Conservation (phyloP, 345 rosid genomes). For the Luvunga scandens region DNA sequence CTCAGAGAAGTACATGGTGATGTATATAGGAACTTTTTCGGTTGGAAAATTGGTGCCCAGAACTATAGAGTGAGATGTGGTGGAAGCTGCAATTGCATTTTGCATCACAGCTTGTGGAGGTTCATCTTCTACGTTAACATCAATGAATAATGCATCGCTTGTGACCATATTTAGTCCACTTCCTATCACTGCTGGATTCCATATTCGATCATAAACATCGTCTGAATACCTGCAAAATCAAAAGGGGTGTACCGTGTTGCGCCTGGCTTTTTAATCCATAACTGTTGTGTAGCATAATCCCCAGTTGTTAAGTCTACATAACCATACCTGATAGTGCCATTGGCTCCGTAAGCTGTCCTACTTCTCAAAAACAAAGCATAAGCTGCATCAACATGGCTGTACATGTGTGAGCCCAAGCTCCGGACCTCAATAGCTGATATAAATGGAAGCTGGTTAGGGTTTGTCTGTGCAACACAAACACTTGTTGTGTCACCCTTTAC, state of each 20-base stretch:
- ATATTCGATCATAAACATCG: conserved; percentile 40
- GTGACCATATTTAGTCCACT: conserved; percentile 13
- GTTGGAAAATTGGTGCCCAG: conserved; percentile 22
- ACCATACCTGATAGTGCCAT: conserved; percentile 22
- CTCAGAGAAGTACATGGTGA: conserved; percentile 49
- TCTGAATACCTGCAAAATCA: conserved; percentile 11
- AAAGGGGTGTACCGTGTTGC: background rate
- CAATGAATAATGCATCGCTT: conserved; percentile 9
- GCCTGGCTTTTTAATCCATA: too few relatives aligned
- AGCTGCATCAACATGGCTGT: conserved; percentile 14
- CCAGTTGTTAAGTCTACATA: too few relatives aligned
- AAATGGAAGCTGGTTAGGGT: conserved; percentile 33
- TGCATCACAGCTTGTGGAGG: conserved; percentile 36
- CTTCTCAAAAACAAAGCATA: conserved; percentile 28
- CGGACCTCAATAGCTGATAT: conserved; percentile 41
- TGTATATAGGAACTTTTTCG: conserved; percentile 13
- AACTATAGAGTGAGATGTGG: conserved; percentile 5
- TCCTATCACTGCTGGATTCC: conserved; percentile 27
- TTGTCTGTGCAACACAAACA: conserved; percentile 39
- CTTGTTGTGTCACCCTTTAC: conserved; percentile 18
- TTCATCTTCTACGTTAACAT: conserved; percentile 15
- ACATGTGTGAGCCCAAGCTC: conserved; percentile 28
- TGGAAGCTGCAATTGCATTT: conserved; percentile 33
- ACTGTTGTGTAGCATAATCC: too few relatives aligned
- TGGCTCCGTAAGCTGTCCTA: conserved; percentile 30